Conservation (phyloP, 1,284 basidiomycete genomes). For the Sphagnurus paluster region DNA sequence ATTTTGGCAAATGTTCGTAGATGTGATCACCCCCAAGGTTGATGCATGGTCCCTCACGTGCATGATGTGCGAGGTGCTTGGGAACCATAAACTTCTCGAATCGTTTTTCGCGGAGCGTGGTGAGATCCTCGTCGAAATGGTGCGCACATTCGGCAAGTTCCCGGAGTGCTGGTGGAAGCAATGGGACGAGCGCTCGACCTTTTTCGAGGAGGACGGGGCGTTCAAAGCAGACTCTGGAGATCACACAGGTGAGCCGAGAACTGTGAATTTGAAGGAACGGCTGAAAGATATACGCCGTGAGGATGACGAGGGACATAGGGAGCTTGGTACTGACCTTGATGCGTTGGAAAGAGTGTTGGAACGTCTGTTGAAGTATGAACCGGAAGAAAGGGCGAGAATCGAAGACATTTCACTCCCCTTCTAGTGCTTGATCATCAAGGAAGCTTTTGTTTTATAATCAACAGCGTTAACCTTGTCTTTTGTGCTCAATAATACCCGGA, state of each 20-base stretch:
- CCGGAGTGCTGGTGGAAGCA: conserved; percentile 10
- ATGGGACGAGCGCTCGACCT: conserved; percentile 1
- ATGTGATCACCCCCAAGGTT: neutral
- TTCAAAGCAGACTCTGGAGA: conserved; percentile 5
- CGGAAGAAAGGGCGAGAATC: conserved; percentile 6
- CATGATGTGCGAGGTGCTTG: conserved; percentile 7
- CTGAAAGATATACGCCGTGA: conserved; percentile 3
- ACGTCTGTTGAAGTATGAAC: conserved; percentile 8
- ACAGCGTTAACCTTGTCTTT: too few species aligned
- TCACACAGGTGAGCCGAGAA: conserved; percentile 6
- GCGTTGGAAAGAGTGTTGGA: conserved; percentile 1
- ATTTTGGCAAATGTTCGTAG: conserved; percentile 9
- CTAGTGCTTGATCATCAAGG: too few species aligned
- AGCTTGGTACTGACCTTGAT: conserved; percentile 6
- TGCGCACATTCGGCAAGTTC: conserved; percentile 10
- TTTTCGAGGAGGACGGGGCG: conserved; percentile 5
- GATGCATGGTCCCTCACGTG: conserved; percentile 7
- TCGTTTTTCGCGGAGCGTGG: conserved; percentile 6
- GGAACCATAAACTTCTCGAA: conserved; percentile 2
- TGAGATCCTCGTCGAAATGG: conserved; percentile 8
- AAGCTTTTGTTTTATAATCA: too few species aligned
- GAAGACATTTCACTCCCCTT: conserved; percentile 9
- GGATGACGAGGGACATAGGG: conserved; percentile 5
- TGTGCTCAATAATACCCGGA: too few species aligned
- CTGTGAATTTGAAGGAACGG: conserved; percentile 8